Percentiles rank a stretch among this genome's conserved stretches.
These are phyloP conservation scores for Phanerochaete carnosa DNA, from an alignment of 768 basidiomycete species.

Conservation along the genomic window DNA sequence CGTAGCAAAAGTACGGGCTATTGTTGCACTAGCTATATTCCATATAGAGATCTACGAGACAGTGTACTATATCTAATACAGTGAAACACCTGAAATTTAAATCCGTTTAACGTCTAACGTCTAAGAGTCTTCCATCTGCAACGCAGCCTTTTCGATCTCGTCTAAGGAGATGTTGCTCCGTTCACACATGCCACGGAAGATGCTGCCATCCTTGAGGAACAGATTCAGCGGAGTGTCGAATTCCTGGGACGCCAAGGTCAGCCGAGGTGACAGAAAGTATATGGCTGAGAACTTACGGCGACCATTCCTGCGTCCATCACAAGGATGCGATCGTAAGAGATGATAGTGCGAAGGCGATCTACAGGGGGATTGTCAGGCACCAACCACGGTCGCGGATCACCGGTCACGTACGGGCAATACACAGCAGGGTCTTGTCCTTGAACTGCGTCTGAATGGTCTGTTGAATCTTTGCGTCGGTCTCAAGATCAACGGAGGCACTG, in stretches of 20 bases:
- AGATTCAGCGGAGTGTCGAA: constrained; percentile 50
- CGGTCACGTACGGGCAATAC: constrained; percentile 39
- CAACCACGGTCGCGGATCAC: background rate
- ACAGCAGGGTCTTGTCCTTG: constrained; percentile 47
- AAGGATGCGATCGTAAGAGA: constrained; percentile 63
- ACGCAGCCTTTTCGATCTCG: constrained; percentile 37
- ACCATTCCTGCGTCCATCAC: constrained; percentile 66
- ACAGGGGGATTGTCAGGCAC: background rate
- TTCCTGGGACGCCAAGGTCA: constrained; percentile 31
- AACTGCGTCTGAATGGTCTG: constrained; percentile 39
- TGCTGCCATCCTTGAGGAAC: constrained; percentile 38
- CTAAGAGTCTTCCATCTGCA: constrained; percentile 2
- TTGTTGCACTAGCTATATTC: background rate
- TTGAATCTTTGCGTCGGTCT: constrained; percentile 56
- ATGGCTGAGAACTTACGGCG: constrained; percentile 31
- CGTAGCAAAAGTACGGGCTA: background rate
- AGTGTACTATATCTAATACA: constrained; percentile 3
- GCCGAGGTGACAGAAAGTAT: background rate
- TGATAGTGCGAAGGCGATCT: constrained; percentile 52
- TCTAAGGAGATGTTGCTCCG: constrained; percentile 45
- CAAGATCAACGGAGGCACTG: constrained; percentile 38
- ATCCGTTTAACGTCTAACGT: background rate
- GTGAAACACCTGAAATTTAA: background rate
- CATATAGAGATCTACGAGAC: background rate
- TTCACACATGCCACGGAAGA: constrained; percentile 64